A percentile compares a stretch with the other conserved stretches of the same genome.
These are phyloP conservation scores for Aeschynomene evenia DNA, from an alignment of 306 rosid genomes.

Conservation along the genomic window DNA sequence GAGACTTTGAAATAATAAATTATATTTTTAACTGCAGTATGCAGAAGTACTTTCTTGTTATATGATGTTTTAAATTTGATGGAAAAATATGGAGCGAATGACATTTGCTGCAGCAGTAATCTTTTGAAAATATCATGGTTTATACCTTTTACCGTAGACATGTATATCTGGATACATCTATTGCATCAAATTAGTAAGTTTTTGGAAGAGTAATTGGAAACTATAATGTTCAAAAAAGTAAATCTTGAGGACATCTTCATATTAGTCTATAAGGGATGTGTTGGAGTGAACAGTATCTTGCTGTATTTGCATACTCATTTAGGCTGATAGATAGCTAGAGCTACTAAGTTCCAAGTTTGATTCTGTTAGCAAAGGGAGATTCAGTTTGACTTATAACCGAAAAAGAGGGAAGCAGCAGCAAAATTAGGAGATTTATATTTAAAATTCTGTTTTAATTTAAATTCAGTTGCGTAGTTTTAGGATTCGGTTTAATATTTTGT, in stretches of 20 bases:
- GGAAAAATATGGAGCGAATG: not conserved
- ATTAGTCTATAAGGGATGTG: not conserved
- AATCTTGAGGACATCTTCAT: not conserved
- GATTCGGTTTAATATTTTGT: too few relatives aligned
- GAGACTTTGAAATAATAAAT: not conserved
- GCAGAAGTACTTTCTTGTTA: not conserved
- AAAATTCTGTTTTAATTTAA: too few relatives aligned
- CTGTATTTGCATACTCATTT: not conserved
- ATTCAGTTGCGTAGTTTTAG: too few relatives aligned
- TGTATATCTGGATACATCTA: conserved; percentile 3
- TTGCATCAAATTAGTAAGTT: not conserved
- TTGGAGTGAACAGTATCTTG: not conserved
- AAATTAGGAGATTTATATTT: too few relatives aligned
- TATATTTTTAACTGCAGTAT: not conserved
- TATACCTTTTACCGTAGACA: not conserved
- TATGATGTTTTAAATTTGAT: not conserved
- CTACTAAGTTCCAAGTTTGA: not conserved
- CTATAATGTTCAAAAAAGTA: not conserved
- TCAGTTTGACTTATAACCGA: too few relatives aligned
- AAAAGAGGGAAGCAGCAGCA: too few relatives aligned
- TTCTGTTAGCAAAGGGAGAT: too few relatives aligned
- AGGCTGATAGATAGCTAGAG: not conserved
- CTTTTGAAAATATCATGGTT: not conserved
- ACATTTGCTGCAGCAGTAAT: not conserved
- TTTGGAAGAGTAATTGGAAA: not conserved